Conservation (phyloP, 2,329 filamentous ascomycete genomes). For the Botrytis medusae region DNA sequence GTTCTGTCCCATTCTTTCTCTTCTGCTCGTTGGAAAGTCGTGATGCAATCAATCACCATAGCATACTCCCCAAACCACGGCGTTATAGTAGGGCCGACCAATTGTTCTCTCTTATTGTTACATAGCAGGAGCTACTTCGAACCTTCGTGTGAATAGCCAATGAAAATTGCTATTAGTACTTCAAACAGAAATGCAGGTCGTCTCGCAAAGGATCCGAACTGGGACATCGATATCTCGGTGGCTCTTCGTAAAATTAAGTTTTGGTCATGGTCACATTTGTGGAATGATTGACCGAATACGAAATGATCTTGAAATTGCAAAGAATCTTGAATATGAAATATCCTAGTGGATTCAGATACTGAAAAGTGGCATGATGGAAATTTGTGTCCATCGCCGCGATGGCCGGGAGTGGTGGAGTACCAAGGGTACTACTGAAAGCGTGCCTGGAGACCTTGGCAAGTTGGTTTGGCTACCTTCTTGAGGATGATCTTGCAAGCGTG, state of each 20-base stretch:
- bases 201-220: background rate
- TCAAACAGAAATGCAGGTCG: background rate
- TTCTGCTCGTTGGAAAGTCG: background rate
- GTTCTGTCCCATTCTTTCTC: background rate
- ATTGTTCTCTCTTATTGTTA: background rate
- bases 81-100: slow-evolving; percentile 8
- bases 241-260: background rate
- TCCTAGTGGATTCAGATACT: background rate
- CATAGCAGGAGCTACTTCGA: background rate
- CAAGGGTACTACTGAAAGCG: background rate
- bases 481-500: background rate
- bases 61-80: background rate
- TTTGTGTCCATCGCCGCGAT: too few species aligned
- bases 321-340: background rate
- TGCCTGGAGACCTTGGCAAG: background rate
- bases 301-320: background rate
- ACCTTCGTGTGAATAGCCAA: slow-evolving; percentile 1
- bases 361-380: background rate
- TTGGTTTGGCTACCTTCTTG: background rate
- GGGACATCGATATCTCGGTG: background rate
- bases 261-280: background rate
- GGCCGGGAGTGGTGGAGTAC: background rate
- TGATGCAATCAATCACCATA: background rate
- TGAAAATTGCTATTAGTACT: background rate
- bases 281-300: background rate